These are phyloP conservation scores for Cylindricascospora bacillispora DNA, from an alignment of 1,139 yeast species.

Conservation along the genomic window DNA sequence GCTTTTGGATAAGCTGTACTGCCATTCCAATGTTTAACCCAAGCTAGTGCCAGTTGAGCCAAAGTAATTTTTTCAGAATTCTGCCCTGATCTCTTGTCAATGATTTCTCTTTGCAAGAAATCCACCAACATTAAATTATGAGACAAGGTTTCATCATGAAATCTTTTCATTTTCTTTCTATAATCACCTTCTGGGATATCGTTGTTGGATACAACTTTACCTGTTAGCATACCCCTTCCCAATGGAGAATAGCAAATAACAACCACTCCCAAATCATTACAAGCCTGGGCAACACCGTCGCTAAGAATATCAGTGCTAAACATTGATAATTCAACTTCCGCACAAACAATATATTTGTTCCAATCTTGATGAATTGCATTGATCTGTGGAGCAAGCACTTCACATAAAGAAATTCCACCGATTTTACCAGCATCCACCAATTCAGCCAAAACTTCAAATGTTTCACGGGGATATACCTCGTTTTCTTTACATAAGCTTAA, in stretches of 20 bases:
- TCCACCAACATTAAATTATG: conserved; percentile 38
- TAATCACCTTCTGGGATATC: conserved; percentile 44
- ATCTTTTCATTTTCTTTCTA: conserved; percentile 43
- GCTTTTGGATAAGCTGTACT: conserved; percentile 33
- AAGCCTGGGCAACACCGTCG: conserved; percentile 47
- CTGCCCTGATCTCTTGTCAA: conserved; percentile 34
- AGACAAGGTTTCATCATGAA: conserved; percentile 41
- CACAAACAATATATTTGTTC: conserved; percentile 43
- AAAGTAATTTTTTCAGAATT: conserved; percentile 39
- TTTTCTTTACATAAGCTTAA: conserved; percentile 25
- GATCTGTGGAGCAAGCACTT: conserved; percentile 50
- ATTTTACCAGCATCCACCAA: conserved; percentile 43
- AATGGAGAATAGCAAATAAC: conserved; percentile 73
- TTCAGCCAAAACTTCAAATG: conserved; percentile 38
- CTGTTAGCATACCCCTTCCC: conserved; percentile 68
- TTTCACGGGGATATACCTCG: conserved; percentile 26
- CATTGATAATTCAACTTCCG: conserved; percentile 66
- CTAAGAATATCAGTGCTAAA: conserved; percentile 45
- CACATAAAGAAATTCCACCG: conserved; percentile 60
- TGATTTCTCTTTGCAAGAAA: conserved; percentile 31
- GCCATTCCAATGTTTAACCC: conserved; percentile 39
- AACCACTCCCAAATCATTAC: conserved; percentile 48
- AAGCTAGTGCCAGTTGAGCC: conserved; percentile 62
- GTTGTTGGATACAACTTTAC: conserved; percentile 34
- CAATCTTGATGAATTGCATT: conserved; percentile 37